Percentiles rank a stretch among this genome's conserved stretches.
phyloP scores from a whole-genome alignment of 805 yeast species.

The Saitoella complicata region DNA sequence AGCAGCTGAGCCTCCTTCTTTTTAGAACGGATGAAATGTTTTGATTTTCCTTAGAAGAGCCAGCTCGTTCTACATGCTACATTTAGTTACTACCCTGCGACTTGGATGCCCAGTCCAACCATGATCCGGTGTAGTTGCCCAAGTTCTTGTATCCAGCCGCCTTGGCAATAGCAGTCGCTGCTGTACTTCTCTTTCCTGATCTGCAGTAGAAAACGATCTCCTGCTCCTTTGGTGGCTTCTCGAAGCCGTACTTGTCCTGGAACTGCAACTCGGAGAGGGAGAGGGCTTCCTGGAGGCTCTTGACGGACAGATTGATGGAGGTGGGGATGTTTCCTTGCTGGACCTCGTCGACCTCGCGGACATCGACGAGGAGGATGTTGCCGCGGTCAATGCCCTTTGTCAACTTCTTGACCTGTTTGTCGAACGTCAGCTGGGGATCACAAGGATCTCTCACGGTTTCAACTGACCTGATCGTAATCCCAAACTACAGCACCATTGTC shows the following conservation, averaged over 20 bases:
- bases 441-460: too few species aligned
- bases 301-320: constrained; percentile 76
- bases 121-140: constrained; percentile 76
- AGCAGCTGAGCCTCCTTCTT: too few species aligned
- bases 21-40: too few species aligned
- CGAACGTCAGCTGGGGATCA: too few species aligned
- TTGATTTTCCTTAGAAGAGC: too few species aligned
- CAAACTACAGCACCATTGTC: too few species aligned
- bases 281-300: constrained; percentile 83
- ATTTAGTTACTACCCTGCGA: too few species aligned
- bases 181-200: constrained; percentile 80
- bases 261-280: constrained; percentile 68
- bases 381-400: too few species aligned
- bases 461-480: too few species aligned
- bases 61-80: too few species aligned
- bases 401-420: too few species aligned
- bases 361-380: constrained; percentile 51
- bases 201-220: constrained; percentile 80
- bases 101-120: constrained; percentile 55
- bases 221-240: constrained; percentile 55
- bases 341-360: constrained; percentile 77
- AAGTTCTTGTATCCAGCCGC: constrained; percentile 76
- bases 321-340: constrained; percentile 59
- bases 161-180: constrained; percentile 80
- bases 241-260: constrained; percentile 60